Conservation (phyloP, 2,329 filamentous ascomycete species). For the Chrysoporthe austroafricana region DNA sequence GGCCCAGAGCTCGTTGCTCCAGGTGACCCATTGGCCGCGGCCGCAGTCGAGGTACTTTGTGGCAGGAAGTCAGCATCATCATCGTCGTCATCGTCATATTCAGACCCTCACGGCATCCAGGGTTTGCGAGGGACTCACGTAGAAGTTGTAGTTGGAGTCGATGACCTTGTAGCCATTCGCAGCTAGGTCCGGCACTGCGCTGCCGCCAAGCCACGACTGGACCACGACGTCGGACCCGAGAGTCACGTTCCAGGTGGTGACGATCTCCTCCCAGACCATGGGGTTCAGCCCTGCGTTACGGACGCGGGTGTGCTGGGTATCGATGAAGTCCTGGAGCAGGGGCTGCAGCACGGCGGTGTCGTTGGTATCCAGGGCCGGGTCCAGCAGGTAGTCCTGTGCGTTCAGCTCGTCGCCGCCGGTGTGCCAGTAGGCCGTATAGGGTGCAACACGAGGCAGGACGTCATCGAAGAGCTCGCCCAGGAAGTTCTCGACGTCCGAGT, state of each 20-base stretch:
- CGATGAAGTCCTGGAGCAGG: constrained; percentile 77
- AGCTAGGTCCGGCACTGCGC: constrained; percentile 63
- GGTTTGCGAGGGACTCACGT: constrained; percentile 54
- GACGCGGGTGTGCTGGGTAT: constrained; percentile 69
- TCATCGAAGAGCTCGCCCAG: constrained; percentile 75
- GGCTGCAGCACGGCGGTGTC: constrained; percentile 68
- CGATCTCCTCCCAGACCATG: constrained; percentile 88
- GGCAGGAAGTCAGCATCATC: constrained; percentile 25
- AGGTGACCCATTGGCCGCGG: constrained; percentile 78
- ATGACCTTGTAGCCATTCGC: constrained; percentile 71
- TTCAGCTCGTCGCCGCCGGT: constrained; percentile 89
- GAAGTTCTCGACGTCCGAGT: constrained; percentile 70
- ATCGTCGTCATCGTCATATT: no score
- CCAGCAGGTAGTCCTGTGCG: constrained; percentile 72
- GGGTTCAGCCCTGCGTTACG: constrained; percentile 68
- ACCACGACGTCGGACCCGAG: constrained; percentile 73
- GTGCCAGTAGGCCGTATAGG: constrained; percentile 78
- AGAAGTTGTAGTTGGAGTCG: constrained; percentile 76
- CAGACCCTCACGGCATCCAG: no score
- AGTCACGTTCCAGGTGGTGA: constrained; percentile 76
- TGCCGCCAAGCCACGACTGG: constrained; percentile 75
- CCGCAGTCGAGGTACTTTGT: constrained; percentile 80
- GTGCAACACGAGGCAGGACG: constrained; percentile 70
- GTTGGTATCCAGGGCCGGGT: constrained; percentile 73
- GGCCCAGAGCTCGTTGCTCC: constrained; percentile 53